Evolutionary conservation across 495 filamentous ascomycete species (phyloP).

Genomic region (Penicillium verhagenii): DNA sequence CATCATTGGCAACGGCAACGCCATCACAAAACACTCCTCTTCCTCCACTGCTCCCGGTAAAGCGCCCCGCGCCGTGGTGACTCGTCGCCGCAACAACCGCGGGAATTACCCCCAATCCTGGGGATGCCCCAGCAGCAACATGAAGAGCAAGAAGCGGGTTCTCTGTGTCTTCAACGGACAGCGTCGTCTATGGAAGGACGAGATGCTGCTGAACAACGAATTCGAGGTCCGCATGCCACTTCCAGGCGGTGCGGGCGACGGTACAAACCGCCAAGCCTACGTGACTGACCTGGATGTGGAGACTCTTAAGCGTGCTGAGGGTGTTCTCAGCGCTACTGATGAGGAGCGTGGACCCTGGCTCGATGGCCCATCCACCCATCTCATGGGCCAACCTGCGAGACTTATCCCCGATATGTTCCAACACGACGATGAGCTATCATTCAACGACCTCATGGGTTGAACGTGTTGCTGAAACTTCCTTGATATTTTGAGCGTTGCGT

Average conservation of each 20-base stretch:
- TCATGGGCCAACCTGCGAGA: conserved; percentile 43
- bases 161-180: conserved; percentile 89
- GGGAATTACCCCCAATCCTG: conserved; percentile 90
- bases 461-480: conserved; percentile 6
- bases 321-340: conserved; percentile 69
- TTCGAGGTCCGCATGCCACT: conserved; percentile 89
- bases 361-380: conserved; percentile 31
- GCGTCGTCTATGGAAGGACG: conserved; percentile 90
- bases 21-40: conserved; percentile 41
- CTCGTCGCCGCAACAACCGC: conserved; percentile 76
- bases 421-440: conserved; percentile 36
- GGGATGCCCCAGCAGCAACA: conserved; percentile 85
- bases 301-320: conserved; percentile 82
- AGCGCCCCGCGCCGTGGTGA: conserved; percentile 45
- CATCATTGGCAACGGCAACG: conserved; percentile 51
- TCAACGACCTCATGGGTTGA: conserved; percentile 44
- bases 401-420: conserved; percentile 33
- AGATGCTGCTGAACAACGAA: conserved; percentile 97
- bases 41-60: conserved; percentile 27
- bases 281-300: conserved; percentile 93
- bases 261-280: conserved; percentile 59
- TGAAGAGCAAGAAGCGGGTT: conserved; percentile 97
- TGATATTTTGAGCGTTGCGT: not conserved
- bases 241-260: conserved; percentile 59
- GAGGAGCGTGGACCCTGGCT: conserved; percentile 85